phyloP scores from a whole-genome alignment of 148 eudicot genomes.

The Hydrangea macrophylla region DNA sequence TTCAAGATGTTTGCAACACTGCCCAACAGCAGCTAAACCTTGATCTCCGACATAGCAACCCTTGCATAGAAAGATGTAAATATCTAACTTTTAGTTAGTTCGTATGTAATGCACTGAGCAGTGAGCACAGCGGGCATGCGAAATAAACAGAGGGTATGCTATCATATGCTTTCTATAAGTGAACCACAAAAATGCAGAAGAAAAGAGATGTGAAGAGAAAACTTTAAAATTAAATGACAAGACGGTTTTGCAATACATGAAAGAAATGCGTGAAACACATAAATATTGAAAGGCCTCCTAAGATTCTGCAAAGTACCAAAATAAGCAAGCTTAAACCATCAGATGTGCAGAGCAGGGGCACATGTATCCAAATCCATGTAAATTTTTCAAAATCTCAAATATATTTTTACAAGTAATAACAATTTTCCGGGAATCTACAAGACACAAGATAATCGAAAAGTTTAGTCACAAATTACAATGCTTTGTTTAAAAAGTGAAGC shows the following conservation, averaged over 20 bases:
- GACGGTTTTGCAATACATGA: background rate
- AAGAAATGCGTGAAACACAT: background rate
- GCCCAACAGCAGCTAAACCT: slow-evolving; percentile 69
- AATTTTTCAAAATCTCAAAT: background rate
- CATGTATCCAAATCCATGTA: too few species aligned
- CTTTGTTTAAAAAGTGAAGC: background rate
- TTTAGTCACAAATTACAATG: background rate
- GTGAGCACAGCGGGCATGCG: background rate
- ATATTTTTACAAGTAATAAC: background rate
- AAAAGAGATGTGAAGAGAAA: background rate
- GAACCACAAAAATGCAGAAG: background rate
- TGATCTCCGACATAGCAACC: slow-evolving; percentile 76
- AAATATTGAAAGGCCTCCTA: background rate
- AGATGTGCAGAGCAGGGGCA: background rate
- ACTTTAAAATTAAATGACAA: background rate
- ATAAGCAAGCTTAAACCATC: background rate
- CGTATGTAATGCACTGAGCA: slow-evolving; percentile 1
- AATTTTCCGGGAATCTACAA: background rate
- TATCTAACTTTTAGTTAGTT: slow-evolving; percentile 8
- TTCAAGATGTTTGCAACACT: slow-evolving; percentile 60
- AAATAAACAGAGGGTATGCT: background rate
- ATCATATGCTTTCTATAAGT: background rate
- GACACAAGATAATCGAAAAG: background rate
- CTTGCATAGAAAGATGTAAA: slow-evolving; percentile 31
- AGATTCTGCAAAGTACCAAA: background rate